phyloP scores from a whole-genome alignment of 192 early-diverging fungal species.

The Linderina pennispora region DNA sequence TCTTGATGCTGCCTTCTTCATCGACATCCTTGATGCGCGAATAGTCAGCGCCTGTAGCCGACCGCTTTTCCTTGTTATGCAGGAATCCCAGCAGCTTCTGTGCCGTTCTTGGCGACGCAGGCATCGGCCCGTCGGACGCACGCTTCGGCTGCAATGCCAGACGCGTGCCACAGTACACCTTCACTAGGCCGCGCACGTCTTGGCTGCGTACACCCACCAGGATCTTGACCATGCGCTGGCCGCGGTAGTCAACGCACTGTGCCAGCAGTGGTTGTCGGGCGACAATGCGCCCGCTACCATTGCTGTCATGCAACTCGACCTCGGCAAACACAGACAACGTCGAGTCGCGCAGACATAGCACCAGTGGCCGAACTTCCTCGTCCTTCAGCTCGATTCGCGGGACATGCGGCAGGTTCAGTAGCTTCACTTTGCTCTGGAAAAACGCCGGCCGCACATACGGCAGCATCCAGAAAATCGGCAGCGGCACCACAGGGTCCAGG shows the following conservation, averaged over 20 bases:
- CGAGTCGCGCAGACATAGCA: constrained; percentile 38
- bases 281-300: constrained; percentile 42
- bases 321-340: constrained; percentile 46
- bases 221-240: constrained; percentile 48
- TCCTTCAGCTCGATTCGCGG: constrained; percentile 38
- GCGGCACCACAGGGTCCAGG: constrained; percentile 40
- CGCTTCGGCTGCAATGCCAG: constrained; percentile 28
- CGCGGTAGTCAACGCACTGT: constrained; percentile 47
- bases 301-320: constrained; percentile 45
- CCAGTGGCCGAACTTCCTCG: constrained; percentile 38
- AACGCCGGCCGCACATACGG: constrained; percentile 44
- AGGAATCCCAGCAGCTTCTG: constrained; percentile 43
- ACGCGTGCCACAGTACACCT: constrained; percentile 44
- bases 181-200: constrained; percentile 38
- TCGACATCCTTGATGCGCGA: constrained; percentile 43
- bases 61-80: constrained; percentile 28
- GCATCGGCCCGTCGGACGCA: constrained; percentile 1
- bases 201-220: constrained; percentile 32
- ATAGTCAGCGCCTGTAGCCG: constrained; percentile 32
- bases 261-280: constrained; percentile 43
- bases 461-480: constrained; percentile 48
- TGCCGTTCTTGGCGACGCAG: constrained; percentile 4
- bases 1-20: constrained; percentile 33
- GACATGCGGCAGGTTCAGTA: constrained; percentile 38
- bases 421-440: constrained; percentile 36